Conservation (phyloP, 805 yeast species). For the Komagataella mondaviorum region DNA sequence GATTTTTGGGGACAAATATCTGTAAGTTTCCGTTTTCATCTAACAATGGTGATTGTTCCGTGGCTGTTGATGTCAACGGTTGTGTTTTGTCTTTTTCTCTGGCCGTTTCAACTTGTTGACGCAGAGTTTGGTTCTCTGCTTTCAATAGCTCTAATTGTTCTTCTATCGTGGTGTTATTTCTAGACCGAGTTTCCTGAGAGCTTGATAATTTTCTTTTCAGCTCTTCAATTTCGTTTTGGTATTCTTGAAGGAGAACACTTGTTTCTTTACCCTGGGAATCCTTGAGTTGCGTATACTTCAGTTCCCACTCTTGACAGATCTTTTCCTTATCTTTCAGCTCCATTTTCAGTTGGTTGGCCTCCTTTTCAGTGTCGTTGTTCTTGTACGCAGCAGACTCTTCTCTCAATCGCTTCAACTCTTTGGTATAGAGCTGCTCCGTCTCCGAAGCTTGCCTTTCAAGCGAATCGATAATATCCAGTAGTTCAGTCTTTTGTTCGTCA, state of each 20-base stretch:
- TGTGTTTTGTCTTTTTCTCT: background rate
- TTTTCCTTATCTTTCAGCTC: slow-evolving; percentile 1
- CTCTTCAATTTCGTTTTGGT: background rate
- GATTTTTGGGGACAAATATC: background rate
- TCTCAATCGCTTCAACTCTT: slow-evolving; percentile 26
- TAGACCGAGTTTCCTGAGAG: background rate
- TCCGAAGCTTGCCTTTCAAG: slow-evolving; percentile 43
- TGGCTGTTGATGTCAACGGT: background rate
- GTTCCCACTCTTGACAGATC: slow-evolving; percentile 1
- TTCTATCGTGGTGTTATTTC: background rate
- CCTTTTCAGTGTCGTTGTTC: slow-evolving; percentile 7
- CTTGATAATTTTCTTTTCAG: background rate
- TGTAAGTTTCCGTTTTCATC: background rate
- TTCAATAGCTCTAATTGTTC: background rate
- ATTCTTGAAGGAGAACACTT: background rate
- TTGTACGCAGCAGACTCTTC: slow-evolving; percentile 1
- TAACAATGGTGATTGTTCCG: background rate
- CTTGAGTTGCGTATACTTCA: background rate
- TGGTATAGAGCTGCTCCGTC: slow-evolving; percentile 32
- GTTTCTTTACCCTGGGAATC: background rate
- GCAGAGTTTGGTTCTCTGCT: background rate
- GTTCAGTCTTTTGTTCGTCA: slow-evolving; percentile 42
- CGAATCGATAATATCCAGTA: slow-evolving; percentile 43
- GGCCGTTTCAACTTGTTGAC: background rate
- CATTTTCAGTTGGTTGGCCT: slow-evolving; percentile 6